Base-by-base conservation (phyloP, 139 green algal species). In the Picochlorum sp. region DNA sequence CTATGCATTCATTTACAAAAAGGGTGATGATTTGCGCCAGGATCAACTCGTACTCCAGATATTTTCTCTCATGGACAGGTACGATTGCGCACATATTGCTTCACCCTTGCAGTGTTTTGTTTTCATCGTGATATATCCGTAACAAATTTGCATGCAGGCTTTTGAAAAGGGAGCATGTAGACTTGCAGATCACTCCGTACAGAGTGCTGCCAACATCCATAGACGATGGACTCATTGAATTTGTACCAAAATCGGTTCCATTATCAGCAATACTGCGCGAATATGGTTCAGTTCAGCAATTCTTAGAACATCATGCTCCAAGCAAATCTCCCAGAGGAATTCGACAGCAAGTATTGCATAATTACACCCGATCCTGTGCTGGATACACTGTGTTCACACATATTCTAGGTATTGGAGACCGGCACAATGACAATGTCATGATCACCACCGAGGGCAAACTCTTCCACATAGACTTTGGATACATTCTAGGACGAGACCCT, bases 391-490 rank as follows among this genome's bases (percentile, higher is more conserved):
- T 98, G 7, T 93, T 96, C 73, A 98, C 92, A 3, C 97, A 97
- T 82, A 86, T 99, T 54, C 79, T 99, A 51, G 94, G 92, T 3
- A 81, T 97, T 23, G 92, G 92, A 7, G 92, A 98, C 75, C 68
- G 90, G n/a, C 92, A 96, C 80, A 69, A 92, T 41, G 92, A 98
- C 81, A 98, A 98, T 80, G 75, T 98, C 56, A 91, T 98, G 89
- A 76, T 98, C 11, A 68, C 72, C 6, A 65, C 72, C 41, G 84
- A 95, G 67, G 92, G 92, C 26, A 81, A 83, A 15, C 80, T 97
- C 28, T 97, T 98, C 75, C 92, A 96, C 79, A 96, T 97, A 58
- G 91, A 97, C 81, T 98, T 97, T 76, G 91, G 89, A 14, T 98
- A 87, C 87, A 97, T 98, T 66, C 68, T 97, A 63, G 91, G 86